phyloP scores from a whole-genome alignment of 176 grass and related monocot genomes.

The Triticum timopheevii region DNA sequence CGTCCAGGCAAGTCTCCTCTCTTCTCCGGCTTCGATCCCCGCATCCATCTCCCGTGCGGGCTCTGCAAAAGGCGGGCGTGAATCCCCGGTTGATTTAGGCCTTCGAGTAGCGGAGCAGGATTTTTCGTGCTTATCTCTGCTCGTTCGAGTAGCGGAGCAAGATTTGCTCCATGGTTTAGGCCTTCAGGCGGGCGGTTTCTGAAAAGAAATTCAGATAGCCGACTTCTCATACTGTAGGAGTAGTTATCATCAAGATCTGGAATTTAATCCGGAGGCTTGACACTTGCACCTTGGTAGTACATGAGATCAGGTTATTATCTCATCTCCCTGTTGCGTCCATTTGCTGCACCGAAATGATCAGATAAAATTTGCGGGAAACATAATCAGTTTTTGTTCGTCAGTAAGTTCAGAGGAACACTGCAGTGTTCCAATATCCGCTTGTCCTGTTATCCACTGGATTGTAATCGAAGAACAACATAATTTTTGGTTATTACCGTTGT shows the following conservation, averaged over 20 bases:
- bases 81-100: neutral
- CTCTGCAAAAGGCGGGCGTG: neutral
- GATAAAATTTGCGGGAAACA: neutral
- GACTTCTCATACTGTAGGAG: neutral
- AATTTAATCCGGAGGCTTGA: neutral
- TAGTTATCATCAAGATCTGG: neutral
- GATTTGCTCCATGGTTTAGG: neutral
- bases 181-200: neutral
- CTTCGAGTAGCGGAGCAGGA: neutral
- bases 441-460: neutral
- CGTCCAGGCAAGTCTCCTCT: slow-evolving; percentile 10
- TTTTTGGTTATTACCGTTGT: neutral
- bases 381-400: neutral
- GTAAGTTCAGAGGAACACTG: neutral
- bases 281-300: neutral
- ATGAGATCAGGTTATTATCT: neutral
- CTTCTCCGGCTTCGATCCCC: neutral
- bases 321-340: neutral
- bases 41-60: neutral
- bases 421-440: neutral
- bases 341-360: neutral
- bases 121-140: neutral
- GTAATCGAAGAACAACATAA: neutral
- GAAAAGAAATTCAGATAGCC: neutral
- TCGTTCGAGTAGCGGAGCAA: neutral